These are phyloP conservation scores for Tricholoma saponaceum DNA, from an alignment of 768 basidiomycete genomes.

Conservation along the genomic window DNA sequence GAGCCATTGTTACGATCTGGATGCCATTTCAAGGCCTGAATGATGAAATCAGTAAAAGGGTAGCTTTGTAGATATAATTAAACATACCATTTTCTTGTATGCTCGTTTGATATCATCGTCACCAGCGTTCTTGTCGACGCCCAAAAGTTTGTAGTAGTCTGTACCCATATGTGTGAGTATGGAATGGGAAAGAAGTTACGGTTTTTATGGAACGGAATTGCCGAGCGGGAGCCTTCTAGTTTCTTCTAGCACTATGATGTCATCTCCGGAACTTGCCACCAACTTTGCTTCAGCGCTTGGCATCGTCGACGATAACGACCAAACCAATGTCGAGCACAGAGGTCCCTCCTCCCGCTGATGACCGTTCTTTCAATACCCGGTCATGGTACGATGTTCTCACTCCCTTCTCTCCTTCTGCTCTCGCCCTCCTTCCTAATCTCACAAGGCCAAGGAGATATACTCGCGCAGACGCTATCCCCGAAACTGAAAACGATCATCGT, in stretches of 20 bases:
- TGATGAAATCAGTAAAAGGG: constrained; percentile 5
- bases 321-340: background rate
- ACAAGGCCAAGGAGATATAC: constrained; percentile 49
- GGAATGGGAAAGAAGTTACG: constrained; percentile 1
- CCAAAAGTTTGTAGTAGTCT: constrained; percentile 88
- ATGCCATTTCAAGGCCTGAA: constrained; percentile 89
- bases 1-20: constrained; percentile 87
- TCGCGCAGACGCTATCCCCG: constrained; percentile 72
- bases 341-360: background rate
- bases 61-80: background rate
- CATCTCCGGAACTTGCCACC: constrained; percentile 4
- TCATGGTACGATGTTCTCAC: constrained; percentile 60
- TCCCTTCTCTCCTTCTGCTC: constrained; percentile 69
- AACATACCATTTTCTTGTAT: constrained; percentile 86
- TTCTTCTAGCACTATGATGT: constrained; percentile 9
- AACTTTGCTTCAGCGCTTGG: too few relatives aligned
- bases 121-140: constrained; percentile 63
- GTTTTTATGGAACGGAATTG: background rate
- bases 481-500: constrained; percentile 42
- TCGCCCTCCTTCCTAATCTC: constrained; percentile 42
- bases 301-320: background rate
- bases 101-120: constrained; percentile 92
- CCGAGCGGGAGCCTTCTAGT: constrained; percentile 12
- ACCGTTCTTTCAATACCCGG: constrained; percentile 43
- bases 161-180: constrained; percentile 52